These are phyloP conservation scores for Trichoderma sp. DNA, from an alignment of 2,329 filamentous ascomycete species.

Conservation along the genomic window DNA sequence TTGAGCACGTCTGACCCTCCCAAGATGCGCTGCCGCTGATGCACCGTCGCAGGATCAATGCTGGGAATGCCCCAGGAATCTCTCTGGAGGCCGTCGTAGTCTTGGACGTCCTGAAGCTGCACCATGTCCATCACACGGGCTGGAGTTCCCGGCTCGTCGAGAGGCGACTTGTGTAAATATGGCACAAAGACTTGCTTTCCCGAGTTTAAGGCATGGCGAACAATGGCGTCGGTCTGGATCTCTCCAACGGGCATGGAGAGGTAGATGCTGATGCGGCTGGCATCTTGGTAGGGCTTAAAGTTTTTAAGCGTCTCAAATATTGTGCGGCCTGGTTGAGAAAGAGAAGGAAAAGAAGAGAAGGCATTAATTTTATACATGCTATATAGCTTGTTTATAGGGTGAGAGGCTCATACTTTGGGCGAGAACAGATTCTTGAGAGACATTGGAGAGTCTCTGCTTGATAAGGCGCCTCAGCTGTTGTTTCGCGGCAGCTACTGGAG, in stretches of 20 bases:
- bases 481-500: constrained; percentile 68
- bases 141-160: constrained; percentile 57
- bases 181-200: constrained; percentile 92
- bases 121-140: constrained; percentile 91
- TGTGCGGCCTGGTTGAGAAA: constrained; percentile 57
- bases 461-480: constrained; percentile 73
- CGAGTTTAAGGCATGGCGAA: constrained; percentile 73
- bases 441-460: constrained; percentile 64
- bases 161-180: constrained; percentile 71
- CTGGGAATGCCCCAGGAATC: constrained; percentile 98
- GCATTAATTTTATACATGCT: neutral
- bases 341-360: neutral
- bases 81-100: constrained; percentile 75
- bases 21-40: constrained; percentile 71
- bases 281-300: constrained; percentile 74
- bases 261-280: constrained; percentile 80
- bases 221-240: constrained; percentile 80
- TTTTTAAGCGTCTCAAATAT: constrained; percentile 68
- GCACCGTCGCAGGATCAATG: constrained; percentile 67
- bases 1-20: constrained; percentile 58
- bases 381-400: neutral
- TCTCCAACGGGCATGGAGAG: constrained; percentile 91
- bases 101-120: constrained; percentile 69
- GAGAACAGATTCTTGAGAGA: constrained; percentile 65
- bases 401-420: constrained; percentile 69